A percentile compares a stretch with the other conserved stretches of the same genome.
Evolutionary conservation across 495 filamentous ascomycete genomes (phyloP).

Genomic region (Cryomyces antarcticus): DNA sequence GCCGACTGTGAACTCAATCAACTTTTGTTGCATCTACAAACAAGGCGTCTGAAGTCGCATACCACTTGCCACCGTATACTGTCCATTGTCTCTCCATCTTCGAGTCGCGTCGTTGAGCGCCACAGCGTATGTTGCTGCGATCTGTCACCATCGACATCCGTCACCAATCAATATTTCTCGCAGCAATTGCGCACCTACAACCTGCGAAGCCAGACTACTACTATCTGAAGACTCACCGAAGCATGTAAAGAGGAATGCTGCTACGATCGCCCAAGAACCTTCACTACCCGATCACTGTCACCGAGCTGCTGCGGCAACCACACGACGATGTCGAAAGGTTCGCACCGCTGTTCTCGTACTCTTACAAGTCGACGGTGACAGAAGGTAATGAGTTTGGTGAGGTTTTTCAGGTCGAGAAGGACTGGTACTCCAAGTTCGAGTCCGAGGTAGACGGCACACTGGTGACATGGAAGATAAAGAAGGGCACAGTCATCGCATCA

Average conservation of each 20-base stretch:
- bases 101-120: no score
- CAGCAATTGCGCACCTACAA: no score
- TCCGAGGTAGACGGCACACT: conserved; percentile 64
- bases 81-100: no score
- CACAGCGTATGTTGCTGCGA: no score
- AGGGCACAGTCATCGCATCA: conserved; percentile 43
- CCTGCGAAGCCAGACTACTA: no score
- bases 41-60: no score
- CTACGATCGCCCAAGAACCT: conserved; percentile 35
- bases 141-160: no score
- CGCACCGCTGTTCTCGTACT: conserved; percentile 64
- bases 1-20: no score
- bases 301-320: conserved; percentile 54
- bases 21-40: no score
- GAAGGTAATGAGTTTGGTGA: conserved; percentile 54
- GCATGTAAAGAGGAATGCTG: conserved; percentile 17
- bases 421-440: conserved; percentile 56
- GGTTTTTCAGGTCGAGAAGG: conserved; percentile 44
- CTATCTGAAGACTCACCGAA: background rate
- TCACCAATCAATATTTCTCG: no score
- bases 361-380: conserved; percentile 53
- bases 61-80: no score
- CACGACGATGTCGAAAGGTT: conserved; percentile 55
- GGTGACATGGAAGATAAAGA: conserved; percentile 48
- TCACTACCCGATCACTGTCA: conserved; percentile 90